Conservation (phyloP, 2,329 filamentous ascomycete genomes). For the Trichoderma koningii region DNA sequence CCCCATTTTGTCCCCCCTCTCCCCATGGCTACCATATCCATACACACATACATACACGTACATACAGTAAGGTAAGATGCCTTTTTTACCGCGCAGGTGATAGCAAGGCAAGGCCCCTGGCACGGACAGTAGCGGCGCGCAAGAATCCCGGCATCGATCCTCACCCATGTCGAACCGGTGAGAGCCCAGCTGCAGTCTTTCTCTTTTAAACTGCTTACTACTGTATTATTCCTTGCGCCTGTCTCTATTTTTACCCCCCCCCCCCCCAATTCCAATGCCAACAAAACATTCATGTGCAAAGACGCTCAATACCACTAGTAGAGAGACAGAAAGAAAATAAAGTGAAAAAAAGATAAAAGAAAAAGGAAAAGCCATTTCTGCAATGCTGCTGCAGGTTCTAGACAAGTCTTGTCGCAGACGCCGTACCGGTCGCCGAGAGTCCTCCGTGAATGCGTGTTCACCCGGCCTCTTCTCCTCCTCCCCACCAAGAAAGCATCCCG, state of each 20-base stretch:
- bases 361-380: background rate
- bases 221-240: no score
- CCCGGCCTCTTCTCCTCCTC: background rate
- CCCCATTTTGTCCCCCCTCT: background rate
- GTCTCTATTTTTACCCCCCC: background rate
- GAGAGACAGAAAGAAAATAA: no score
- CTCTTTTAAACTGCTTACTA: no score
- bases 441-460: constrained; percentile 1
- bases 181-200: background rate
- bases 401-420: background rate
- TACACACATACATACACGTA: background rate
- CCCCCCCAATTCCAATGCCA: background rate
- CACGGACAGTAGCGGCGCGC: no score
- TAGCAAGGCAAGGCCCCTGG: no score
- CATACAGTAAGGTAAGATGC: background rate
- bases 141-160: background rate
- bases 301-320: no score
- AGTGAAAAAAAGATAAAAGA: background rate
- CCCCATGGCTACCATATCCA: background rate
- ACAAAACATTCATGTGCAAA: no score
- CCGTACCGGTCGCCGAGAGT: background rate
- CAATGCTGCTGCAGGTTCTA: constrained; percentile 1
- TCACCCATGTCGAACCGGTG: background rate
- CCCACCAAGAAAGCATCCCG: background rate
- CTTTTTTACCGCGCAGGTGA: no score